Conservation (phyloP, 345 rosid genomes). For the Draba incana region DNA sequence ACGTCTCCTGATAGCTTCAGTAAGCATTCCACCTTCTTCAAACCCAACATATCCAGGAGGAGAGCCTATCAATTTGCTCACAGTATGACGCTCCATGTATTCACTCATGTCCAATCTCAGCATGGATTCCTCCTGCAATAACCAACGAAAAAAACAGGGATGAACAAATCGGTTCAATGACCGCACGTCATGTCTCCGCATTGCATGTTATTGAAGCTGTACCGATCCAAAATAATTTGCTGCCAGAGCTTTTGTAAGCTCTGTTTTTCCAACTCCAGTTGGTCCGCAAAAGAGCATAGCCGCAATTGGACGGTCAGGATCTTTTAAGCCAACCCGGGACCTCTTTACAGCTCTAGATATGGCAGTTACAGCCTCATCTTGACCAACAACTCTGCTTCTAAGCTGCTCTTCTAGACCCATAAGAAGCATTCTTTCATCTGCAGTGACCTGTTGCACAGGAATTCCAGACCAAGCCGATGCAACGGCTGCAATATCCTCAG, state of each 20-base stretch:
- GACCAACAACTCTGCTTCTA: conserved; percentile 81
- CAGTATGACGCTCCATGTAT: conserved; percentile 97
- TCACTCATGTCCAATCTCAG: conserved; percentile 99
- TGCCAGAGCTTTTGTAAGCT: conserved; percentile 88
- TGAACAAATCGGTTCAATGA: background rate
- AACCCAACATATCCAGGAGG: conserved; percentile 96
- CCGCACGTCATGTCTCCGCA: conserved; percentile 13
- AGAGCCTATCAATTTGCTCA: conserved; percentile 92
- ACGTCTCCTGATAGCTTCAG: conserved; percentile 93
- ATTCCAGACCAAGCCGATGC: conserved; percentile 98
- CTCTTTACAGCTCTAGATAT: conserved; percentile 97
- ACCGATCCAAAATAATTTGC: conserved; percentile 91
- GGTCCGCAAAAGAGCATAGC: conserved; percentile 99
- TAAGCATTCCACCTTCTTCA: conserved; percentile 92
- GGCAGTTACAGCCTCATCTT: conserved; percentile 90
- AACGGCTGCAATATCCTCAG: conserved; percentile 92
- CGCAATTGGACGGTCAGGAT: conserved; percentile 91
- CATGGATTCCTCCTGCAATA: conserved; percentile 81
- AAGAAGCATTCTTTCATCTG: conserved; percentile 80
- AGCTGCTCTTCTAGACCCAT: conserved; percentile 84
- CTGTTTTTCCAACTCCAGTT: conserved; percentile 98
- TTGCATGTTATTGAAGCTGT: conserved; percentile 41
- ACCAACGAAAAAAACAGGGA: conserved; percentile 18
- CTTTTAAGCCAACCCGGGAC: conserved; percentile 86
- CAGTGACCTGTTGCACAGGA: conserved; percentile 95